Evolutionary conservation across 2,329 filamentous ascomycete genomes (phyloP), one percentile per base, ranked within the genome.

Genomic region (Dendryphion nanum): DNA sequence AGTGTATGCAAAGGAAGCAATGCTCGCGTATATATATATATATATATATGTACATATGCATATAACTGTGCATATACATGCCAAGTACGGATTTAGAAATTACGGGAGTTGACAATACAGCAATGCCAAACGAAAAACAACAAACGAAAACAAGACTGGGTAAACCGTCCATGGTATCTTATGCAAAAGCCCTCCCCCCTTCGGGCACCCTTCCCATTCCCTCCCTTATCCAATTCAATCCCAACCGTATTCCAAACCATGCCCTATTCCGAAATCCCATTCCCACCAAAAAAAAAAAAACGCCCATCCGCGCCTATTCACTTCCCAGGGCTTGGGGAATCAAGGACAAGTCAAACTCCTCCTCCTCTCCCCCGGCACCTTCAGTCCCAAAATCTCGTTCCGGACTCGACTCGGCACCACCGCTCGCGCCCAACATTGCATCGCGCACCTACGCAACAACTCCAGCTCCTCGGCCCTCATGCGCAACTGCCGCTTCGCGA

Each of bases 401-500:
- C 58, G 15, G 14, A 69, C 28, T 15, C 47, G 42, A 29, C 50
- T 51, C 5, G 60, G 57, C 26, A 63, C 41, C 5, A 43, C 47
- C 0, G 57, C 61, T 31, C 55, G 56, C 12, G 65, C 66, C 66
- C 68, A 72, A 44, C 66, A 70, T 42, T 69, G 67, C 53, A 65
- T 48, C 17, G 69, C 66, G 34, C 70, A 60, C 16, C 66, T 53
- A 23, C 66, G 53, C 48, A 73, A 63, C 46, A 71, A 59, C 37
- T 66, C 59, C 17, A 67, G 56, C 50, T 73, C 69, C 40, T 74
- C 71, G 1, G 57, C 47, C 40, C 70, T 54, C 43, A 75, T 54
- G 30, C 63, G 56, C 45, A 68, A 51, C 50, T 74, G 71, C n/a
- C 69, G 56, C 44, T 67, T 68, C 2, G 72, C 71, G 40, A 75